Evolutionary conservation across 2,329 filamentous ascomycete species (phyloP).

Genomic region (Microsporum ferrugineum): DNA sequence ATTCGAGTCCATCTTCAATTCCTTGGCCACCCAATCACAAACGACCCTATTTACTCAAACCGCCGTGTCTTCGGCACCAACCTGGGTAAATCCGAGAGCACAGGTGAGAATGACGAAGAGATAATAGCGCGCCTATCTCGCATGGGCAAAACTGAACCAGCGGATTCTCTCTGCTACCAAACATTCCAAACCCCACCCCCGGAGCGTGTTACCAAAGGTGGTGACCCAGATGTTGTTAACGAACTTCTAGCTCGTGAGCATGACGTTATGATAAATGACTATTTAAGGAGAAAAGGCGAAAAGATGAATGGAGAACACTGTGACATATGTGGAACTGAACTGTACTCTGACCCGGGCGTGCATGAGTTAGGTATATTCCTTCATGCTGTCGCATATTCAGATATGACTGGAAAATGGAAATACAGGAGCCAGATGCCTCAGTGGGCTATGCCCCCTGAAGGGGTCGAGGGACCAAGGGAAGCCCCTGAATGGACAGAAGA

Average conservation of each 20-base stretch:
- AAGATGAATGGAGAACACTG: conserved; percentile 82
- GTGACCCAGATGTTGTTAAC: conserved; percentile 28
- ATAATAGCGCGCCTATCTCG: conserved; percentile 72
- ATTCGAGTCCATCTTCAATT: conserved; percentile 90
- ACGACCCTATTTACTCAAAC: conserved; percentile 97
- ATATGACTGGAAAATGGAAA: conserved; percentile 69
- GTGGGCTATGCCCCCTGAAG: conserved; percentile 76
- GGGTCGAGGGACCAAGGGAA: conserved; percentile 58
- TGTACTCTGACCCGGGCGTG: conserved; percentile 83
- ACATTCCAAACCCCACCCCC: conserved; percentile 32
- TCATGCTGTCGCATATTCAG: conserved; percentile 83
- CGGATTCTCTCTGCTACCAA: conserved; percentile 83
- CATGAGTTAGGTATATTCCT: conserved; percentile 91
- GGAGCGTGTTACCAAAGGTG: conserved; percentile 22
- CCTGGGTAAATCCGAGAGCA: conserved; percentile 58
- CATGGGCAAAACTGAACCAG: conserved; percentile 91
- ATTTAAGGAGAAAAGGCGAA: conserved; percentile 83
- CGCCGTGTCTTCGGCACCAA: conserved; percentile 76
- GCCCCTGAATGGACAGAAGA: conserved; percentile 41
- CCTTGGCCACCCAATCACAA: conserved; percentile 86
- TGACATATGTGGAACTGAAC: conserved; percentile 66
- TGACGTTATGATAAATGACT: conserved; percentile 82
- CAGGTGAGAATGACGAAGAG: conserved; percentile 68
- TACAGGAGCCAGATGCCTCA: conserved; percentile 73
- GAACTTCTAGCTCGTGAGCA: conserved; percentile 34